phyloP scores from a whole-genome alignment of 106 monocot genomes.

The Vanilla planifolia region DNA sequence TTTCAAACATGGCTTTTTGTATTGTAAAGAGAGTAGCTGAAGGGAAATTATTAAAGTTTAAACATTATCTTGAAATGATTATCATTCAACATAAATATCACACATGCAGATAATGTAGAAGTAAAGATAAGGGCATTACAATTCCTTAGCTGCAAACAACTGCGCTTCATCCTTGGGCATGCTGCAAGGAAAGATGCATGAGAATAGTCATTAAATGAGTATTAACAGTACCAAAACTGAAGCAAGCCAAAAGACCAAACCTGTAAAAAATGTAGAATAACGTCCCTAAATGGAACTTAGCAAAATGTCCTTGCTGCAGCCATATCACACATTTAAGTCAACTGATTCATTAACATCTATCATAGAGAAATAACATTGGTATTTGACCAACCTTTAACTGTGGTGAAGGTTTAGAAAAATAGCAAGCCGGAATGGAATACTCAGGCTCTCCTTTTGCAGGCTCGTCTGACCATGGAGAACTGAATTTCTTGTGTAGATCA shows the following conservation, averaged over 20 bases:
- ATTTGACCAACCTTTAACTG: constrained; percentile 31
- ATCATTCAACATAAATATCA: too few species aligned
- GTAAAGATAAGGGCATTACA: constrained; percentile 32
- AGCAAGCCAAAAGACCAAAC: constrained; percentile 6
- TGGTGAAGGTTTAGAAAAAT: constrained; percentile 59
- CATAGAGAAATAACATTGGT: not conserved
- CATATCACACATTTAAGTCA: constrained; percentile 15
- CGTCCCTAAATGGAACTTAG: constrained; percentile 57
- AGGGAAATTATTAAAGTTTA: too few species aligned
- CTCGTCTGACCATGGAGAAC: constrained; percentile 81
- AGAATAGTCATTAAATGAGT: not conserved
- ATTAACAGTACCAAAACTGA: not conserved
- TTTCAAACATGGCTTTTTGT: too few species aligned
- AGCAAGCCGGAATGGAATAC: constrained; percentile 66
- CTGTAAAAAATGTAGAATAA: constrained; percentile 88
- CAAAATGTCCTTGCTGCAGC: constrained; percentile 48
- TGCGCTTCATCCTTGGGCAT: constrained; percentile 99
- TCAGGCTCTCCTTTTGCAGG: constrained; percentile 78
- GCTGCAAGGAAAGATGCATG: constrained; percentile 34
- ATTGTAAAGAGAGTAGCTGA: too few species aligned
- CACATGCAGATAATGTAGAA: constrained; percentile 5
- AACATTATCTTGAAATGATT: too few species aligned
- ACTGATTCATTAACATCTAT: not conserved
- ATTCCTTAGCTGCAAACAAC: constrained; percentile 65
- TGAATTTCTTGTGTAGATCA: constrained; percentile 81